Evolutionary conservation across 2,329 filamentous ascomycete species (phyloP), one percentile per base, ranked within the genome.

Genomic region (Westerdykella ornata): DNA sequence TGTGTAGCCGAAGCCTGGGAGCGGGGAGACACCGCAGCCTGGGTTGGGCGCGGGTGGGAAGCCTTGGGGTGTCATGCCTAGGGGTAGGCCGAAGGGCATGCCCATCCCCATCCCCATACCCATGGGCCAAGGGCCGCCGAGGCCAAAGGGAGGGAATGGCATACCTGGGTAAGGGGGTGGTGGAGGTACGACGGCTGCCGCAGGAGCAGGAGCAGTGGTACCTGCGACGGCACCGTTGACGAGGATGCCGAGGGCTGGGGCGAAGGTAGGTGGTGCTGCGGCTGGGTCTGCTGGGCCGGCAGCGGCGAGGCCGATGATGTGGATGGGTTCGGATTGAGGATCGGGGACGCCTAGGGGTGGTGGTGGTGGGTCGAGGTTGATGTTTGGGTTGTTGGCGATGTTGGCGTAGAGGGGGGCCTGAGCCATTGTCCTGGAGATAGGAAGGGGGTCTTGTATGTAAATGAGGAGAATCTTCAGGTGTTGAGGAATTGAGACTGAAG

Each of bases 331-430:
- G 11, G 42, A 38, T 17, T 40, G 43, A 4, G 41, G 47, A 9
- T 26, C 44, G 1, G 46, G 46, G n/a, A 44, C 41, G 8, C 19
- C 17, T 12, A 57, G 41, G 5, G 57, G 53, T 4, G 57, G 55
- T 9, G 61, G 61, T 2, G 57, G 57, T 4, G 57, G 52, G 5
- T 60, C 57, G 44, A 54, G 60, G 45, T 59, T 59, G 43, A 65
- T 59, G 44, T 60, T 62, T 13, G 60, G 59, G 43, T 65, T 65
- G 42, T 52, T 50, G 22, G 54, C 53, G n/a, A 63, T 47, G 49
- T 63, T 55, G 30, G 47, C 54, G 41, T 46, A 40, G 53, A 54
- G 61, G 29, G 57, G 49, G 39, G n/a, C n/a, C n/a, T 52, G 42
- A 32, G 22, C 22, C 22, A 26, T 26, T n/a, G n/a, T n/a, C 7